Conservation (phyloP, 805 yeast species). For the Wickerhamiella galacta region DNA sequence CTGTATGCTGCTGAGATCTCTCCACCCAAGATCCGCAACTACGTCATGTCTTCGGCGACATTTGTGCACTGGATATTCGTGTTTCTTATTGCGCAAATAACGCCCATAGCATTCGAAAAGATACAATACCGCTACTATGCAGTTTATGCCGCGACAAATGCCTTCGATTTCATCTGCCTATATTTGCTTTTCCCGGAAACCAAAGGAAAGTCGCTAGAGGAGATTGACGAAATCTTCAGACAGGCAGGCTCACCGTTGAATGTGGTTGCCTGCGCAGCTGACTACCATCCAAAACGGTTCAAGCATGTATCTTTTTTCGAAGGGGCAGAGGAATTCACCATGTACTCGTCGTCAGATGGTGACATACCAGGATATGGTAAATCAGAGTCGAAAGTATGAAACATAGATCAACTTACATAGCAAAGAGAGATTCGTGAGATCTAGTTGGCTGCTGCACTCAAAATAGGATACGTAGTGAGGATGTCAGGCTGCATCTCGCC, state of each 20-base stretch:
- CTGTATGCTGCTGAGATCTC: slow-evolving; percentile 43
- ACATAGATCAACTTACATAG: too few relatives aligned
- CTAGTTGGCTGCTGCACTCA: slow-evolving; percentile 3
- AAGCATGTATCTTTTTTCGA: too few relatives aligned
- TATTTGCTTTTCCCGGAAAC: slow-evolving; percentile 42
- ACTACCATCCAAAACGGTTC: too few relatives aligned
- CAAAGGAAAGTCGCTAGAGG: slow-evolving; percentile 42
- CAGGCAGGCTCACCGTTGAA: slow-evolving; percentile 1
- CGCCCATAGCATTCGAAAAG: slow-evolving; percentile 35
- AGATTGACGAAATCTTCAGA: slow-evolving; percentile 26
- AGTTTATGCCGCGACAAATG: slow-evolving; percentile 40
- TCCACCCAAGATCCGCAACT: slow-evolving; percentile 31
- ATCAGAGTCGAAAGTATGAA: too few relatives aligned
- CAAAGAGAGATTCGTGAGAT: too few relatives aligned
- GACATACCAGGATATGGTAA: too few relatives aligned
- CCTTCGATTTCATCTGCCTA: slow-evolving; percentile 29
- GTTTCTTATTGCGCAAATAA: slow-evolving; percentile 38
- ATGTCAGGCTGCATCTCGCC: slow-evolving; percentile 44
- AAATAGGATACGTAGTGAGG: slow-evolving; percentile 10
- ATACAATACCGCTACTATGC: slow-evolving; percentile 40
- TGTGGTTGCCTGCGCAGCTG: too few relatives aligned
- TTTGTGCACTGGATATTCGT: slow-evolving; percentile 43
- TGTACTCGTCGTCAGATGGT: too few relatives aligned
- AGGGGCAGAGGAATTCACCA: too few relatives aligned
- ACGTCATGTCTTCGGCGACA: slow-evolving; percentile 36